Base-by-base conservation (phyloP, 1,284 basidiomycete species). In the Leccinum solheimii region DNA sequence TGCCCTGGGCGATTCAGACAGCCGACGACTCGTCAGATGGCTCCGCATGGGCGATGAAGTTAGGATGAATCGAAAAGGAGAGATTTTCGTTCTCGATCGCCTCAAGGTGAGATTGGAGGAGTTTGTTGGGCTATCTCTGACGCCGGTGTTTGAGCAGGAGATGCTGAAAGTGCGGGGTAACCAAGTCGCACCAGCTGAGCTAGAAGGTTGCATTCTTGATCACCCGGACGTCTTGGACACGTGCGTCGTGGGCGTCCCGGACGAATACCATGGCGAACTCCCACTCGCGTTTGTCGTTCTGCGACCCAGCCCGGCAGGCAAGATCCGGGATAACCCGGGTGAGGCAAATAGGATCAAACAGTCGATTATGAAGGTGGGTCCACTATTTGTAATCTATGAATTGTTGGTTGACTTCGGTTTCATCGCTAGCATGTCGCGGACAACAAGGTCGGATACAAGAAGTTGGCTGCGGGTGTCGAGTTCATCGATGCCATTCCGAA, bases 201-300 rank as follows among this genome's bases (percentile, higher is more conserved):
- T 91, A 1, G 90, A 91, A 68, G 89, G 90, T 0, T 89, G 90
- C 72, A 76, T 95, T 32, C 79, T 95, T 62, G 69, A 86, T 73
- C 85, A 87, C 61, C 76, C 80, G 0, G 83, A 83, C 63, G 82
- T 89, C 6, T 74, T 73, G 5, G 87, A 89, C 63, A 74, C 75
- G 1, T 86, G 85, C 67, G 89, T 95, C 11, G 87, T 95, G 6
- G 85, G 90, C 3, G 73, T 93, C 3, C 83, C 82, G 0, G 90
- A 95, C 69, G 90, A 93, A 14, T 90, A 87, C 66, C 88, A 84
- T 55, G 92, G 92, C 40, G 92, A 95, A 69, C 68, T 91, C 4
- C 92, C 93, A 0, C 72, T 90, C 52, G 90, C 89, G 0, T 93
- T 85, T 68, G 78, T 93, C n/a, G 85, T 87, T 1, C 79, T 86